Evolutionary conservation across 2,329 filamentous ascomycete genomes (phyloP).

Genomic region (Orbilia ellipsospora): DNA sequence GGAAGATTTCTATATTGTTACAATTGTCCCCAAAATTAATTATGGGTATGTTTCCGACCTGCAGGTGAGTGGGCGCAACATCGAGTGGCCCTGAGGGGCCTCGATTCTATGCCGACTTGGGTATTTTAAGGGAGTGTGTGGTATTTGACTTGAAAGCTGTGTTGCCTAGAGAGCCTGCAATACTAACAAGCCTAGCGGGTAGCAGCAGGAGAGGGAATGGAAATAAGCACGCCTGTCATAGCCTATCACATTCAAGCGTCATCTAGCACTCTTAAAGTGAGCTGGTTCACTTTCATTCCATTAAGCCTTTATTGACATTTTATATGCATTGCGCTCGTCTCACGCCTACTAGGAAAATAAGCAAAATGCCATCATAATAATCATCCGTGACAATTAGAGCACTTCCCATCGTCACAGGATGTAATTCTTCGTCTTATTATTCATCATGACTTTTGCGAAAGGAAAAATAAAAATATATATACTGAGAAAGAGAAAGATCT

Average conservation of each 20-base stretch:
- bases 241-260: too few relatives aligned
- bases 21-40: too few relatives aligned
- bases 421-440: slow-evolving; percentile 44
- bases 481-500: slow-evolving; percentile 43
- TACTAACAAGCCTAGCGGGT: background rate
- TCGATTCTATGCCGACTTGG: too few relatives aligned
- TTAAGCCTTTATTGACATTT: background rate
- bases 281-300: background rate
- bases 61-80: too few relatives aligned
- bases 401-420: slow-evolving; percentile 54
- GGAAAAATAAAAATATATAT: slow-evolving; percentile 34
- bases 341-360: background rate
- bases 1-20: too few relatives aligned
- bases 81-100: too few relatives aligned
- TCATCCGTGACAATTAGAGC: slow-evolving; percentile 54
- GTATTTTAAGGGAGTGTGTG: too few relatives aligned
- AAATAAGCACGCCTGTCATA: too few relatives aligned
- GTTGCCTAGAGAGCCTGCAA: too few relatives aligned
- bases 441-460: slow-evolving; percentile 49
- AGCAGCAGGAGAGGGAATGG: background rate
- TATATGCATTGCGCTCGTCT: slow-evolving; percentile 16
- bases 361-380: slow-evolving; percentile 27
- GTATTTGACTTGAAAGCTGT: too few relatives aligned
- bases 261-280: too few relatives aligned
- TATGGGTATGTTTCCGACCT: too few relatives aligned